Percentiles rank a stretch among this genome's conserved stretches.
phyloP scores from a whole-genome alignment of 1,139 yeast genomes.

The Casaregolazyma lundiana region DNA sequence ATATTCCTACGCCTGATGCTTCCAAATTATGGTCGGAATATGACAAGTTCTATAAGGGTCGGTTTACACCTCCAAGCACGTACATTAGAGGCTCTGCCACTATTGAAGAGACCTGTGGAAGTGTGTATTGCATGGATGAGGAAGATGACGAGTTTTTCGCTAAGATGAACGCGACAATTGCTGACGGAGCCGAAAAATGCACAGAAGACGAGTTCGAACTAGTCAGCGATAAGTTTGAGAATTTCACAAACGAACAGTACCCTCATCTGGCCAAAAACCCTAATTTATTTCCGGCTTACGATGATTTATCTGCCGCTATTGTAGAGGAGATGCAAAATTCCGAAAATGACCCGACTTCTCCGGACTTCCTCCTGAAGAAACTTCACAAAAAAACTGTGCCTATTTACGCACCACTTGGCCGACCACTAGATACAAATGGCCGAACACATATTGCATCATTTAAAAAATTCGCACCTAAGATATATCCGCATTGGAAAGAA shows the following conservation, averaged over 20 bases:
- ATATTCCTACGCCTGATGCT: slow-evolving; percentile 97
- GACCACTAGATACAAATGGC: slow-evolving; percentile 15
- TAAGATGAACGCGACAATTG: slow-evolving; percentile 34
- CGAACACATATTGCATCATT: slow-evolving; percentile 53
- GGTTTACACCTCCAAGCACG: slow-evolving; percentile 66
- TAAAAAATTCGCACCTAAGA: slow-evolving; percentile 57
- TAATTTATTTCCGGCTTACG: slow-evolving; percentile 61
- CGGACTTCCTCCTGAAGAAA: slow-evolving; percentile 30
- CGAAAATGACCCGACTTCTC: slow-evolving; percentile 33
- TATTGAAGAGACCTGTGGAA: slow-evolving; percentile 88
- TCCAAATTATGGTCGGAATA: slow-evolving; percentile 77
- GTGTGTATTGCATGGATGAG: slow-evolving; percentile 88
- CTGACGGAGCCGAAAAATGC: slow-evolving; percentile 21
- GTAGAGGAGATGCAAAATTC: slow-evolving; percentile 19
- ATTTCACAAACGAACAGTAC: slow-evolving; percentile 69
- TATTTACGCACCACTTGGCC: slow-evolving; percentile 11
- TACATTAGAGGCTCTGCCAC: slow-evolving; percentile 91
- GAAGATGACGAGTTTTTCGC: slow-evolving; percentile 65
- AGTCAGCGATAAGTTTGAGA: slow-evolving; percentile 69
- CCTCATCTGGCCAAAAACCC: slow-evolving; percentile 89
- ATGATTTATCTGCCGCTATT: slow-evolving; percentile 49
- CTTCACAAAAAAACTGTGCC: slow-evolving; percentile 15
- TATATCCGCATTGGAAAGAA: slow-evolving; percentile 78
- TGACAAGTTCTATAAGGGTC: slow-evolving; percentile 59
- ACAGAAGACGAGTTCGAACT: slow-evolving; percentile 81